phyloP scores from a whole-genome alignment of 2,329 filamentous ascomycete species.

The Clarireedia monteithiana region DNA sequence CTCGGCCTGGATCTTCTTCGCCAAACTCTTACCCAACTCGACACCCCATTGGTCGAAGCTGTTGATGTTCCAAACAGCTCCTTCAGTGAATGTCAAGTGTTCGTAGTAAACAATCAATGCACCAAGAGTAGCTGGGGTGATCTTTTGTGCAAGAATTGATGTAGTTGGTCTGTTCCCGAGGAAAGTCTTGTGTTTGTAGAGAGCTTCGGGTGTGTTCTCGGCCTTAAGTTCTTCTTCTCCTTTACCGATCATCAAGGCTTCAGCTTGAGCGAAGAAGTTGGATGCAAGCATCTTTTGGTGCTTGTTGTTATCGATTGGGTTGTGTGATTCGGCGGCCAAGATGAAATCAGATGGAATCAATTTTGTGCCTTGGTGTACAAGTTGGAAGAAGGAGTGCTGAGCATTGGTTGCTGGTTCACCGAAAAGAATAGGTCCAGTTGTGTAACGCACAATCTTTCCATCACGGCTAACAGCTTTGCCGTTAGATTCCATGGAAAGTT shows the following conservation, averaged over 20 bases:
- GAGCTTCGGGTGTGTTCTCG: slow-evolving; percentile 63
- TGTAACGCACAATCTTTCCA: slow-evolving; percentile 89
- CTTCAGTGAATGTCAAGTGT: slow-evolving; percentile 96
- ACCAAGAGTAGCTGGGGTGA: slow-evolving; percentile 88
- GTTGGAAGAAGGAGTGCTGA: slow-evolving; percentile 99
- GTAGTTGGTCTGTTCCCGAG: slow-evolving; percentile 95
- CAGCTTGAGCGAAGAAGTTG: slow-evolving; percentile 85
- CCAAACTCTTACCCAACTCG: slow-evolving; percentile 91
- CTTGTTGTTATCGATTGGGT: slow-evolving; percentile 83
- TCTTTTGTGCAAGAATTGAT: slow-evolving; percentile 82
- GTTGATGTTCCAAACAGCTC: slow-evolving; percentile 99
- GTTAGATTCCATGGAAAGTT: slow-evolving; percentile 99
- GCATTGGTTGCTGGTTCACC: slow-evolving; percentile 98
- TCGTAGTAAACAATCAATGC: slow-evolving; percentile 98
- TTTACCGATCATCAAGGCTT: slow-evolving; percentile 88
- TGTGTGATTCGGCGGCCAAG: slow-evolving; percentile 91
- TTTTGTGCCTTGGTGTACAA: slow-evolving; percentile 98
- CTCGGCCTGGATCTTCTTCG: slow-evolving; percentile 84
- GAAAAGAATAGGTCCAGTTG: slow-evolving; percentile 90
- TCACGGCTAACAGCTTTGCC: slow-evolving; percentile 94
- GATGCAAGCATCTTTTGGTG: slow-evolving; percentile 95
- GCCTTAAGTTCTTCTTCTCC: slow-evolving; percentile 70
- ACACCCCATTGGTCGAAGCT: slow-evolving; percentile 99
- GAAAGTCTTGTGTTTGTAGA: slow-evolving; percentile 99
- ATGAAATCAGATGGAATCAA: slow-evolving; percentile 98